These are phyloP conservation scores for Irpex lacteus DNA, from an alignment of 1,284 basidiomycete species.

Conservation along the genomic window DNA sequence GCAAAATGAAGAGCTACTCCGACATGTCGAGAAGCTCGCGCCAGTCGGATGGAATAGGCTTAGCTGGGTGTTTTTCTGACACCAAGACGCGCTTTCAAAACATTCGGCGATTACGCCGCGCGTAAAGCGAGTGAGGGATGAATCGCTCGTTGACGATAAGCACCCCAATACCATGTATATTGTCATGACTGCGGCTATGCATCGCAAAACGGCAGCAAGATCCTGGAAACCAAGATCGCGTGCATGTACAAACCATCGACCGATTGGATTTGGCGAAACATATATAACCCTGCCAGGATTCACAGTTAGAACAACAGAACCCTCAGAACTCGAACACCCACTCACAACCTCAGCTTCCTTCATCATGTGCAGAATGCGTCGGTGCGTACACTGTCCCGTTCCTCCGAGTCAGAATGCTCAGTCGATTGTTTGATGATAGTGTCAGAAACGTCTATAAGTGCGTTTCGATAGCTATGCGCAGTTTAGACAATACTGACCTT, in stretches of 20 bases:
- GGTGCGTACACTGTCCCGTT: conserved; percentile 21
- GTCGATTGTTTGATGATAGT: conserved; percentile 8
- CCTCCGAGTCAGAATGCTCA: background rate
- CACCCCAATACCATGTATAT: background rate
- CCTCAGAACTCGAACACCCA: conserved; percentile 1
- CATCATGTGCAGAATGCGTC: conserved; percentile 25
- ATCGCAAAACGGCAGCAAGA: background rate
- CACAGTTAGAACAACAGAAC: conserved; percentile 9
- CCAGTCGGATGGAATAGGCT: background rate
- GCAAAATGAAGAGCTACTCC: background rate
- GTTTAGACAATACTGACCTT: background rate
- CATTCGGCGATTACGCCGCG: background rate
- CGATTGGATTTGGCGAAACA: background rate
- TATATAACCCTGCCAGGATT: background rate
- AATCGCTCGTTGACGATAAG: background rate
- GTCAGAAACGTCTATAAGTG: conserved; percentile 24
- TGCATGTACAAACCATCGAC: background rate
- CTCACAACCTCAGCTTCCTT: background rate
- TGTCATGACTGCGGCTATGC: background rate
- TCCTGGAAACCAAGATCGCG: background rate
- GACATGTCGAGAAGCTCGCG: background rate
- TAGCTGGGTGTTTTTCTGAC: background rate
- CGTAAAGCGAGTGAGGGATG: background rate
- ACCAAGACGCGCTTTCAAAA: background rate
- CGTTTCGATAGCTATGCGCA: background rate